A percentile compares a stretch with the other conserved stretches of the same genome.
These are phyloP conservation scores for Citrus cavaleriei DNA, from an alignment of 345 rosid genomes.

Conservation along the genomic window DNA sequence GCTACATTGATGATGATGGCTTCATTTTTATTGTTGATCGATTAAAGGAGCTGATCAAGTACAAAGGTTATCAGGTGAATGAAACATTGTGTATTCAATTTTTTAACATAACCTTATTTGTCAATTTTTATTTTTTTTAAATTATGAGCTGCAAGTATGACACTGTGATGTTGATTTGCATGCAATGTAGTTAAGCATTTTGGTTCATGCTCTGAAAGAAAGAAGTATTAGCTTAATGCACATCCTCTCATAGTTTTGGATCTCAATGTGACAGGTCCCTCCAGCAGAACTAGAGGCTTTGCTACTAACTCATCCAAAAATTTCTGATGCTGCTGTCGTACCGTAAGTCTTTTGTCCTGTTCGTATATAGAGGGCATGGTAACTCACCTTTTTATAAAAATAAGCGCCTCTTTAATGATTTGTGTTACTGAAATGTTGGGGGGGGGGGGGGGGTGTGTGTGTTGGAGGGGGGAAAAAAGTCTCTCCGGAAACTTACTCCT, in stretches of 20 bases:
- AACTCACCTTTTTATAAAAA: not conserved
- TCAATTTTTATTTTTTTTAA: not conserved
- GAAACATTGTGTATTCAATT: not conserved
- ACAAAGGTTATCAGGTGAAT: conserved; percentile 87
- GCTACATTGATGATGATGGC: conserved; percentile 84
- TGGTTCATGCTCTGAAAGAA: not conserved
- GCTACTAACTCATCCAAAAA: conserved; percentile 65
- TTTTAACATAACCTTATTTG: not conserved
- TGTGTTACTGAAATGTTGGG: too few relatives aligned
- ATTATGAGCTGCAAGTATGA: not conserved
- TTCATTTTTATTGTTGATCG: conserved; percentile 81
- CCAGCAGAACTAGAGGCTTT: conserved; percentile 92
- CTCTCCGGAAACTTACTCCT: not conserved
- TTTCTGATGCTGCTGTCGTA: conserved; percentile 75
- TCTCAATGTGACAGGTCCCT: conserved; percentile 51
- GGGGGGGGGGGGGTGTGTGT: too few relatives aligned
- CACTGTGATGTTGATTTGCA: not conserved
- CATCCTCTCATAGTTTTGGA: not conserved
- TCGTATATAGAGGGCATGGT: not conserved
- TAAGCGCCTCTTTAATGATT: not conserved
- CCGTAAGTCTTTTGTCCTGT: conserved; percentile 48
- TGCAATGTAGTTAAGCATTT: not conserved
- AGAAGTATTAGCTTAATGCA: not conserved
- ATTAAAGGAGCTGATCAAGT: conserved; percentile 88
- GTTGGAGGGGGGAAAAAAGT: too few relatives aligned